Evolutionary conservation across 768 basidiomycete genomes (phyloP).

Genomic region (Lanmaoa pseudosensibilis): DNA sequence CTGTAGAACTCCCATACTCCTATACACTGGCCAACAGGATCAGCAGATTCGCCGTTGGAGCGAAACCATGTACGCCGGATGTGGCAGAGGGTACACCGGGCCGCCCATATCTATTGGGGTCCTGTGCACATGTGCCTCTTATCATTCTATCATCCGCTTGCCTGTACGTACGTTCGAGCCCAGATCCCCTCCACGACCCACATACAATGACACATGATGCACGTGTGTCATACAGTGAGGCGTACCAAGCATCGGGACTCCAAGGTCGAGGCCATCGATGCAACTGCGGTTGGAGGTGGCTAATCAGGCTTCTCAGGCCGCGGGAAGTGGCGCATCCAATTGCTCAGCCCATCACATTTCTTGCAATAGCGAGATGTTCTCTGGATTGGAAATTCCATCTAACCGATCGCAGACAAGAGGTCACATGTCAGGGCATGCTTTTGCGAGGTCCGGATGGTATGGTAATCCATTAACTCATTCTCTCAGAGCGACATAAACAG

Average conservation of each 20-base stretch:
- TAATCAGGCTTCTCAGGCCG: not conserved
- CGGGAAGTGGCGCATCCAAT: not conserved
- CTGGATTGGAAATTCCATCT: not conserved
- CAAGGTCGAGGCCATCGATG: not conserved
- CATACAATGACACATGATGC: constrained; percentile 3
- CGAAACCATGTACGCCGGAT: not conserved
- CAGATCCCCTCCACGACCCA: constrained; percentile 9
- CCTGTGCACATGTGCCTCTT: constrained; percentile 17
- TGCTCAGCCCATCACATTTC: not conserved
- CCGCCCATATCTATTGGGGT: constrained; percentile 19
- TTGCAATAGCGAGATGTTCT: not conserved
- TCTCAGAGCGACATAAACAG: not conserved
- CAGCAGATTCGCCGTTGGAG: not conserved
- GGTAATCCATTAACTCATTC: not conserved
- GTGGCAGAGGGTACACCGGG: constrained; percentile 16
- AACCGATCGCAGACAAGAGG: not conserved
- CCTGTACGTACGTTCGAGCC: constrained; percentile 18
- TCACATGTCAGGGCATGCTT: not conserved
- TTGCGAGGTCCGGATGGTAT: constrained; percentile 5
- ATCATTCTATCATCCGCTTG: constrained; percentile 6
- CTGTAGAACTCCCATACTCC: constrained; percentile 1
- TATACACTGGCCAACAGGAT: not conserved
- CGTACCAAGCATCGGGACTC: not conserved
- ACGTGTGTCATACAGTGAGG: constrained; percentile 7
- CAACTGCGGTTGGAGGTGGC: not conserved